phyloP scores from a whole-genome alignment of 2,329 filamentous ascomycete species.

The Basipetospora chlamydospora region DNA sequence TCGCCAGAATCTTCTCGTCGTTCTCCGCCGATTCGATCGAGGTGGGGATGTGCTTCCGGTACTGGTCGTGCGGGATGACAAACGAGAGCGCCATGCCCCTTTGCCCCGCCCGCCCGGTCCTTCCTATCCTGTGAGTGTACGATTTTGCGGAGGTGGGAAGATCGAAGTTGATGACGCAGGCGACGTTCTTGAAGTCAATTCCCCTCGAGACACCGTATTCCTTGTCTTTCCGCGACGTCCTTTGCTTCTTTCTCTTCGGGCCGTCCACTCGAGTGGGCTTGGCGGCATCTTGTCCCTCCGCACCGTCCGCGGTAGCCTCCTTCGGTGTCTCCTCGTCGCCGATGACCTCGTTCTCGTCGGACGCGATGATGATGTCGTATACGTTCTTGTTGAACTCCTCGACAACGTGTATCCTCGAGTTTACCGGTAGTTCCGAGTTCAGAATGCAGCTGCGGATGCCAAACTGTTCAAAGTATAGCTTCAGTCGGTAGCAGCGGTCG shows the following conservation, averaged over 20 bases:
- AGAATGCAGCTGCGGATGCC: slow-evolving; percentile 85
- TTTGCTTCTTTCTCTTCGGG: slow-evolving; percentile 44
- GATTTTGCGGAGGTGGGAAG: slow-evolving; percentile 77
- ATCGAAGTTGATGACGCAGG: slow-evolving; percentile 93
- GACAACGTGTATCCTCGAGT: slow-evolving; percentile 84
- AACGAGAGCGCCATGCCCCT: slow-evolving; percentile 94
- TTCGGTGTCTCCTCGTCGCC: slow-evolving; percentile 41
- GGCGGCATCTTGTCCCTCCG: slow-evolving; percentile 11
- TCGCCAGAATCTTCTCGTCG: slow-evolving; percentile 71
- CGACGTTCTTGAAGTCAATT: slow-evolving; percentile 93
- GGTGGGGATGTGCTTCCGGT: slow-evolving; percentile 81
- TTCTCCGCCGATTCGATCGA: slow-evolving; percentile 59
- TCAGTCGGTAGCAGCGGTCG: slow-evolving; percentile 77
- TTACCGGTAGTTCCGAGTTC: slow-evolving; percentile 88
- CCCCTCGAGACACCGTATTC: slow-evolving; percentile 94
- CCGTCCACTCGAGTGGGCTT: slow-evolving; percentile 12
- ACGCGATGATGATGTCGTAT: slow-evolving; percentile 96
- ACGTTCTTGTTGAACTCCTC: slow-evolving; percentile 95
- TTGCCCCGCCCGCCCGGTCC: slow-evolving; percentile 82
- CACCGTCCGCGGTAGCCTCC: slow-evolving; percentile 25
- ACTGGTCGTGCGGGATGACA: slow-evolving; percentile 67
- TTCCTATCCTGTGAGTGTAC: slow-evolving; percentile 92
- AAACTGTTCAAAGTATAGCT: slow-evolving; percentile 93
- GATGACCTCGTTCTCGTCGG: slow-evolving; percentile 77
- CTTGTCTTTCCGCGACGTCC: slow-evolving; percentile 52